Percentiles rank a stretch among this genome's conserved stretches.
Evolutionary conservation across 2,329 filamentous ascomycete species (phyloP).

Genomic region (Akanthomyces lecanii): DNA sequence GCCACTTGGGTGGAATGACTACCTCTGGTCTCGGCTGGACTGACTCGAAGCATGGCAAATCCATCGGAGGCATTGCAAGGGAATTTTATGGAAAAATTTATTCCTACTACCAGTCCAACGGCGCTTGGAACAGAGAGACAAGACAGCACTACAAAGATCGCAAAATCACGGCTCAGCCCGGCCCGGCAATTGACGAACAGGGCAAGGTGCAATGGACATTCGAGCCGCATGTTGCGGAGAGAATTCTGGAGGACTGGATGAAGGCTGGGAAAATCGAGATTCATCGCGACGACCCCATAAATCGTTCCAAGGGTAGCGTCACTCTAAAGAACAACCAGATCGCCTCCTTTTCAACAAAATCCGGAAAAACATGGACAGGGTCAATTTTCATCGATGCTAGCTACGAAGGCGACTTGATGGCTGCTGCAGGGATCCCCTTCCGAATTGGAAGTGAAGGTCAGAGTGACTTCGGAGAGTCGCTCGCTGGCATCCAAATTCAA

Average conservation of each 20-base stretch:
- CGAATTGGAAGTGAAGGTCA: neutral
- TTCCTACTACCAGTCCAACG: neutral
- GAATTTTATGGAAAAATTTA: conserved; percentile 14
- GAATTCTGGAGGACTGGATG: conserved; percentile 14
- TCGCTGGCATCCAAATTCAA: neutral
- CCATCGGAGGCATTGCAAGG: conserved; percentile 14
- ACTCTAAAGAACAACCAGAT: neutral
- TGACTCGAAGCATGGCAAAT: conserved; percentile 10
- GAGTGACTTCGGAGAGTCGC: neutral
- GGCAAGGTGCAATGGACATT: conserved; percentile 14
- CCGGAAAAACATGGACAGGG: neutral
- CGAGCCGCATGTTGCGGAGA: conserved; percentile 13
- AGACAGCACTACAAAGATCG: neutral
- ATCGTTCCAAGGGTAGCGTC: neutral
- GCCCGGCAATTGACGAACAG: conserved; percentile 6
- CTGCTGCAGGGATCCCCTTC: conserved; percentile 15
- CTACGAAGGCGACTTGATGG: conserved; percentile 26
- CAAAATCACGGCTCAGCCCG: conserved; percentile 7
- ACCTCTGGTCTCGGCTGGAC: conserved; percentile 16
- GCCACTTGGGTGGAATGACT: conserved; percentile 9
- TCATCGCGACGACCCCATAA: neutral
- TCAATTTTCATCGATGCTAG: conserved; percentile 25
- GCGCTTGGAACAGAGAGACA: neutral
- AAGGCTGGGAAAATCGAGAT: conserved; percentile 1
- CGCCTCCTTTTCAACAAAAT: neutral